These are phyloP conservation scores for Wallacemonas sp. DNA, from an alignment of 208 protist genomes.

Conservation along the genomic window DNA sequence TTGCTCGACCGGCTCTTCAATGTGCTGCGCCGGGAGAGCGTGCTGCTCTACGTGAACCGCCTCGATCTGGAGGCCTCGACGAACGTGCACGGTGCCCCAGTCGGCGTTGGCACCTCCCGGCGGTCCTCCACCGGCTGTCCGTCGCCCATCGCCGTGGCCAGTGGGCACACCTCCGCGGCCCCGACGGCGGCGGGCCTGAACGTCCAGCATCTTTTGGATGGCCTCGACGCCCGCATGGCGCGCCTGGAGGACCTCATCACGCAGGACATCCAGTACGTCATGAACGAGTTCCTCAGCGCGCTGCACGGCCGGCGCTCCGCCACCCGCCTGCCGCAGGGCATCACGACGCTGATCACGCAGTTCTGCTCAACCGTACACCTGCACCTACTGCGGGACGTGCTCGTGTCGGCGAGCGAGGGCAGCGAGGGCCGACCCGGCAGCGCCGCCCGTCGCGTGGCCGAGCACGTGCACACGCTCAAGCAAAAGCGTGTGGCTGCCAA, in stretches of 20 bases:
- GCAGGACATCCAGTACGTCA: slow-evolving; percentile 82
- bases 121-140: neutral
- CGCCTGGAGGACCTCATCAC: slow-evolving; percentile 78
- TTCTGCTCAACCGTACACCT: slow-evolving; percentile 80
- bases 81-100: neutral
- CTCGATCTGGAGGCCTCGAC: slow-evolving; percentile 54
- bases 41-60: slow-evolving; percentile 86
- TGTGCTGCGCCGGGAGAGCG: slow-evolving; percentile 73
- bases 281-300: slow-evolving; percentile 80
- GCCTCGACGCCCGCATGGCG: slow-evolving; percentile 42
- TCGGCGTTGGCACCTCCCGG: neutral
- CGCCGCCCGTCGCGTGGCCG: slow-evolving; percentile 27
- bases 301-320: slow-evolving; percentile 70
- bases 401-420: slow-evolving; percentile 15
- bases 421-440: slow-evolving; percentile 17
- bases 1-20: slow-evolving; percentile 76
- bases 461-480: slow-evolving; percentile 44
- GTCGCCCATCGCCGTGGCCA: slow-evolving; percentile 2
- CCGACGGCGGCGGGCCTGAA: neutral
- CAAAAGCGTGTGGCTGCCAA: slow-evolving; percentile 46
- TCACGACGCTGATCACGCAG: slow-evolving; percentile 75
- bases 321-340: slow-evolving; percentile 74
- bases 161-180: slow-evolving; percentile 3
- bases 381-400: slow-evolving; percentile 61
- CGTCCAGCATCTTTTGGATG: slow-evolving; percentile 2